These are phyloP conservation scores for Xylariaceae sp. DNA, from an alignment of 2,329 filamentous ascomycete genomes.

Conservation along the genomic window DNA sequence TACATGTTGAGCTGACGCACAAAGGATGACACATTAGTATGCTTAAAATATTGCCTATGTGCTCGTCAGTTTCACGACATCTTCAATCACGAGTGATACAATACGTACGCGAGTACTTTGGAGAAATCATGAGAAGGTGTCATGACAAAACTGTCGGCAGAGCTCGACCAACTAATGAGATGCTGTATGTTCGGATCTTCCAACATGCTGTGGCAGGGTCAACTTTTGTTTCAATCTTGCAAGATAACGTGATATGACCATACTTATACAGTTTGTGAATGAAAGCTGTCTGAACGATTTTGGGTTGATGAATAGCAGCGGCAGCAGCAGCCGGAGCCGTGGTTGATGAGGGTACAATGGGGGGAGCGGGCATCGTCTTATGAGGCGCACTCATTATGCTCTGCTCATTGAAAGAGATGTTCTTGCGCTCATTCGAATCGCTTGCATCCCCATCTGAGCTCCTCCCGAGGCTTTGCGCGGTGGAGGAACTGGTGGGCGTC, in stretches of 20 bases:
- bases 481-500: constrained; percentile 45
- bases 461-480: constrained; percentile 40
- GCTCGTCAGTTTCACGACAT: constrained; percentile 22
- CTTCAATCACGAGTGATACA: background rate
- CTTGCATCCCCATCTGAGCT: constrained; percentile 40
- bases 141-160: constrained; percentile 98
- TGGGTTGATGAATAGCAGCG: constrained; percentile 81
- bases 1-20: constrained; percentile 99
- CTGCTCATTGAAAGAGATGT: constrained; percentile 39
- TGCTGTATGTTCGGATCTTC: constrained; percentile 91
- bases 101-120: constrained; percentile 81
- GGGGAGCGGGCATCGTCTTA: constrained; percentile 40
- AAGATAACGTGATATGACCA: constrained; percentile 29
- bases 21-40: constrained; percentile 98
- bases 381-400: constrained; percentile 30
- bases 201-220: constrained; percentile 66
- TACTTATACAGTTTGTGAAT: constrained; percentile 99
- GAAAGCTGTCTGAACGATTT: constrained; percentile 96
- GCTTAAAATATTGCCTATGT: constrained; percentile 92
- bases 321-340: constrained; percentile 52
- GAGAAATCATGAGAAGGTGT: constrained; percentile 96
- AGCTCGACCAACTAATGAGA: constrained; percentile 91
- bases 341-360: constrained; percentile 13
- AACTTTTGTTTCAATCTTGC: constrained; percentile 7
- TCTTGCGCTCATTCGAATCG: constrained; percentile 35